phyloP scores from a whole-genome alignment of 495 filamentous ascomycete genomes.

The Penicillium daleae region DNA sequence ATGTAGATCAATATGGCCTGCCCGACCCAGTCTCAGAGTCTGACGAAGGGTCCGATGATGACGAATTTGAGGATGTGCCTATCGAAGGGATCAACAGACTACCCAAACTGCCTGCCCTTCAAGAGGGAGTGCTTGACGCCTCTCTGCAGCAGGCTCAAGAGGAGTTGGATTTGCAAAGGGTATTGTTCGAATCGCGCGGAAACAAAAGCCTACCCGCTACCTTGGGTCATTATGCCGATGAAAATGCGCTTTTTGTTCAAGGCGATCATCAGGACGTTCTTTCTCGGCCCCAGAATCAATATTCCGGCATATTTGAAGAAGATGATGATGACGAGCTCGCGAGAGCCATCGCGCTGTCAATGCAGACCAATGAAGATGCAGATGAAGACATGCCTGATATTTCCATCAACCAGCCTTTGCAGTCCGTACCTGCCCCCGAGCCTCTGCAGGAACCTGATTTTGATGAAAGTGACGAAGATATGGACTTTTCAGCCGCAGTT shows the following conservation, averaged over 20 bases:
- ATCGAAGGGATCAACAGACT: conserved; percentile 91
- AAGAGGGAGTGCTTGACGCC: conserved; percentile 43
- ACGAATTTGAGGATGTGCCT: conserved; percentile 92
- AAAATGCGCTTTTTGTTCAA: conserved; percentile 71
- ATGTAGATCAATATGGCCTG: conserved; percentile 73
- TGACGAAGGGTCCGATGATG: conserved; percentile 59
- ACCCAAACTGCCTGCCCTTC: conserved; percentile 61
- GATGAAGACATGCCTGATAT: conserved; percentile 43
- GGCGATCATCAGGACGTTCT: conserved; percentile 44
- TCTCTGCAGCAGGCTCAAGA: conserved; percentile 45
- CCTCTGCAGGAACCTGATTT: conserved; percentile 17
- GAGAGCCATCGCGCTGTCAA: conserved; percentile 81
- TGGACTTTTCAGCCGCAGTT: conserved; percentile 50
- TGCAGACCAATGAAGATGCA: conserved; percentile 45
- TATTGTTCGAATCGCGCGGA: conserved; percentile 42
- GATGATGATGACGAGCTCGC: conserved; percentile 76
- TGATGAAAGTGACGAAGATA: conserved; percentile 45
- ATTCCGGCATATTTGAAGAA: conserved; percentile 47
- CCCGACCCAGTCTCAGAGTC: conserved; percentile 50
- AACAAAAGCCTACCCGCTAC: neutral
- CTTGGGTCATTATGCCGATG: conserved; percentile 32
- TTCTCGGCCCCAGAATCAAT: conserved; percentile 30
- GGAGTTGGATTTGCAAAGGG: conserved; percentile 45
- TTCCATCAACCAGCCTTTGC: conserved; percentile 30
- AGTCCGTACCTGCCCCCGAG: conserved; percentile 21